Base-by-base conservation (phyloP, 306 rosid species). In the Senna siamea region DNA sequence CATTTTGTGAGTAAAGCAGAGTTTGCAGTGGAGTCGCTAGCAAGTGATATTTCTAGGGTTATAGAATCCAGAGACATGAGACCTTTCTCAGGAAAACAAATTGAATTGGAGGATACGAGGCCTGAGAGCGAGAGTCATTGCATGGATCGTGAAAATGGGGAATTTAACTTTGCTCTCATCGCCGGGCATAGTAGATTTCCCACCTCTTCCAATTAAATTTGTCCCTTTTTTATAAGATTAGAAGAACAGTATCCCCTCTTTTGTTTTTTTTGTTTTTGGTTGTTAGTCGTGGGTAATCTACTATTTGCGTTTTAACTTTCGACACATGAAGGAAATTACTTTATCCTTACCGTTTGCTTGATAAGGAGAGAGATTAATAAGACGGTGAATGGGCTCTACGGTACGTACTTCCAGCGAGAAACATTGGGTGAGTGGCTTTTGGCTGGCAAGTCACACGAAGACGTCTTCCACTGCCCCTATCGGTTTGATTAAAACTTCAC, bases 151-250 rank as follows among this genome's bases (percentile, higher is more conserved):
- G 76, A 63, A 54, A 51, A 76, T 64, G 85, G 81, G 47, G 79
- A 74, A 64, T 58, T 17, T 59, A 34, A 68, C 86, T 74, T 67
- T 75, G 78, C 52, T 81, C 54, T 58, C 73, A 75, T 76, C 77
- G 82, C 85, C 76, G 51, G 23, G 76, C 73, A 51, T 18, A n/a
- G 47, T 37, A 38, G 19, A 69, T 46, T 34, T 73, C 73, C 9
- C 50, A 48, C 74, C 63, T 15, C 7, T 18, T 18, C 34, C 0
- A 46, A 23, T 23, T 5, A 37, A 37, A 57, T 13, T 23, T 28
- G 5, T 14, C 63, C 14, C 7, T 32, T 20, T 9, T 59, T 60
- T 37, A 35, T 13, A 0, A 11, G 59, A 20, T 20, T 23, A 23
- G 62, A 12, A 11, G 17, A 11, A 11, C 62, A 72, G 35, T 13